Percentiles rank a stretch among this genome's conserved stretches.
Evolutionary conservation across 1,284 basidiomycete genomes (phyloP).

Genomic region (Mycena citricolor): DNA sequence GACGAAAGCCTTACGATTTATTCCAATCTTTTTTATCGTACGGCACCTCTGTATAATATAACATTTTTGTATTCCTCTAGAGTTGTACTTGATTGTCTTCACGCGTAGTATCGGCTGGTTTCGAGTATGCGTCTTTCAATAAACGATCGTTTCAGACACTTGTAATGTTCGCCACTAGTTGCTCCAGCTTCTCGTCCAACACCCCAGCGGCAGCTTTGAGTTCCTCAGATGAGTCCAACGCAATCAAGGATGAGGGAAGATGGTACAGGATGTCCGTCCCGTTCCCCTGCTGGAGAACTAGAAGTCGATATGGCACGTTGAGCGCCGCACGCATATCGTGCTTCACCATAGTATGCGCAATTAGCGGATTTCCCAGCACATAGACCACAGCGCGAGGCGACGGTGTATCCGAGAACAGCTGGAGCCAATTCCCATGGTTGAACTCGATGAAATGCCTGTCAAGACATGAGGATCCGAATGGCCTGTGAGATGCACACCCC

Average conservation of each 20-base stretch:
- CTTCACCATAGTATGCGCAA: slow-evolving; percentile 47
- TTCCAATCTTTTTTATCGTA: too few relatives aligned
- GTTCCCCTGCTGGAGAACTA: slow-evolving; percentile 44
- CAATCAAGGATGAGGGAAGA: slow-evolving; percentile 45
- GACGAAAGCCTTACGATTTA: too few relatives aligned
- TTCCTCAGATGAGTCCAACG: slow-evolving; percentile 25
- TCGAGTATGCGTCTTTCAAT: too few relatives aligned
- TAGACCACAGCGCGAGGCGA: slow-evolving; percentile 42
- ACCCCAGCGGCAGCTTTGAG: slow-evolving; percentile 36
- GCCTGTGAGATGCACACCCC: slow-evolving; percentile 18
- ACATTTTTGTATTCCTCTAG: too few relatives aligned
- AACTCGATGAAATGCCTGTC: slow-evolving; percentile 46
- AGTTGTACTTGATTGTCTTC: too few relatives aligned
- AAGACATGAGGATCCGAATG: not conserved
- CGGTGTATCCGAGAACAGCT: slow-evolving; percentile 31
- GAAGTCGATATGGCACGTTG: slow-evolving; percentile 48
- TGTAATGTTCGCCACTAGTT: slow-evolving; percentile 37
- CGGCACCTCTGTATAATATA: too few relatives aligned
- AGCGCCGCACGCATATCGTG: slow-evolving; percentile 44
- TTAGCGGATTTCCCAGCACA: slow-evolving; percentile 53
- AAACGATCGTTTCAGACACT: slow-evolving; percentile 17
- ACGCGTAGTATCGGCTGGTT: too few relatives aligned
- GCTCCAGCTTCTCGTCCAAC: slow-evolving; percentile 48
- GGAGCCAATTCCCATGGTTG: slow-evolving; percentile 43
- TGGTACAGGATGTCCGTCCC: slow-evolving; percentile 48